Percentiles rank a stretch among this genome's conserved stretches.
Conservation (phyloP, 1,139 yeast species). For the Geotrichum klebahnii region DNA sequence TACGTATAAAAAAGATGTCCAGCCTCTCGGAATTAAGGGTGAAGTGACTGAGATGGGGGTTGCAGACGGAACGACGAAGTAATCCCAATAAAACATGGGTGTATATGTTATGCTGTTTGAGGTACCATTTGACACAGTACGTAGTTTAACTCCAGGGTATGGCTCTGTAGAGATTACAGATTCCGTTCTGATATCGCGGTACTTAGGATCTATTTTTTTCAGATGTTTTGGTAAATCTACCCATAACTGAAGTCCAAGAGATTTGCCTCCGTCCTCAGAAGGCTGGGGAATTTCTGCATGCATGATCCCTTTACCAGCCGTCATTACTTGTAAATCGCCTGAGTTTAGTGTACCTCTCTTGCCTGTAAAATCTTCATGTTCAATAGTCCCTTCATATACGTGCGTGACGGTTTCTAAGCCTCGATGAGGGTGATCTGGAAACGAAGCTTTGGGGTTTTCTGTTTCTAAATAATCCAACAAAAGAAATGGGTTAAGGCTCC, state of each 20-base stretch:
- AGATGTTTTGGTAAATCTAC: slow-evolving; percentile 71
- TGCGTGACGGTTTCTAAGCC: slow-evolving; percentile 80
- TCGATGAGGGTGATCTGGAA: slow-evolving; percentile 83
- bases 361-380: slow-evolving; percentile 88
- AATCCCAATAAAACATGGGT: slow-evolving; percentile 8
- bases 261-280: background rate
- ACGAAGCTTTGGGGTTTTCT: slow-evolving; percentile 53
- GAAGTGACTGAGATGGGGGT: background rate
- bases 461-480: slow-evolving; percentile 68
- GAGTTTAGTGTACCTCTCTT: slow-evolving; percentile 63
- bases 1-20: slow-evolving; percentile 62
- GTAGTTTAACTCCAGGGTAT: slow-evolving; percentile 49
- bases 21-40: slow-evolving; percentile 46
- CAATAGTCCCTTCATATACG: slow-evolving; percentile 62
- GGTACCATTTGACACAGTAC: slow-evolving; percentile 30
- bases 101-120: background rate
- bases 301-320: slow-evolving; percentile 79
- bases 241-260: slow-evolving; percentile 75
- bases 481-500: slow-evolving; percentile 72
- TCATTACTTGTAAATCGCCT: slow-evolving; percentile 85
- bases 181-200: slow-evolving; percentile 65
- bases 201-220: slow-evolving; percentile 67
- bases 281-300: slow-evolving; percentile 68
- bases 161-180: slow-evolving; percentile 68
- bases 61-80: background rate